Conservation (phyloP, 1,284 basidiomycete species). For the Wolfiporia cocos region DNA sequence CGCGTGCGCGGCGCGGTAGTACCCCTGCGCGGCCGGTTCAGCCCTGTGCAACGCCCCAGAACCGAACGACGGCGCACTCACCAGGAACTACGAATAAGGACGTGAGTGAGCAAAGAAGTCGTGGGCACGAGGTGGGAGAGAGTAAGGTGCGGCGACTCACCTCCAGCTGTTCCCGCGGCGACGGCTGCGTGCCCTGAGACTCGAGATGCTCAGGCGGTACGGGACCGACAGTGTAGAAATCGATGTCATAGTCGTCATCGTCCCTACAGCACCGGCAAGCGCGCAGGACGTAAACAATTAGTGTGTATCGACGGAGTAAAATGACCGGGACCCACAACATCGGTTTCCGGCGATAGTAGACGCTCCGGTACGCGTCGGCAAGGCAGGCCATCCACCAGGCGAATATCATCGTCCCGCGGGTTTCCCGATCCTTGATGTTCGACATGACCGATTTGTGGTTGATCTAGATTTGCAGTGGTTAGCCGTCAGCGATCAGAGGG, state of each 20-base stretch:
- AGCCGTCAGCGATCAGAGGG: slow-evolving; percentile 7
- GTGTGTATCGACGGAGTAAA: too few relatives aligned
- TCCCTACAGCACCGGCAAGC: too few relatives aligned
- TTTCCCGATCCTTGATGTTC: slow-evolving; percentile 63
- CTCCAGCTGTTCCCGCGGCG: slow-evolving; percentile 71
- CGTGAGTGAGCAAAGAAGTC: neutral
- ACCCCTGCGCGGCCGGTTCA: slow-evolving; percentile 43
- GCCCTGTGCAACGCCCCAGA: too few relatives aligned
- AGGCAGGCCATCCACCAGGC: slow-evolving; percentile 75
- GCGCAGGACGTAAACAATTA: too few relatives aligned
- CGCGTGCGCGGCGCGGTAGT: slow-evolving; percentile 74
- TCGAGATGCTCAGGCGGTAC: slow-evolving; percentile 43
- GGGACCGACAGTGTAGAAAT: slow-evolving; percentile 73
- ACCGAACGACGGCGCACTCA: too few relatives aligned
- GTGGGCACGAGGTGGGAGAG: neutral
- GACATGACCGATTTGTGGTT: slow-evolving; percentile 74
- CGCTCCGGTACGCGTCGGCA: slow-evolving; percentile 51
- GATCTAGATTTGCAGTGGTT: slow-evolving; percentile 41
- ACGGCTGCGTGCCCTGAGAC: slow-evolving; percentile 43
- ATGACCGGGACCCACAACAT: slow-evolving; percentile 44
- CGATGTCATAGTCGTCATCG: slow-evolving; percentile 67
- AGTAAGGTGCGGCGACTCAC: slow-evolving; percentile 29
- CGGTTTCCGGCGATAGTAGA: slow-evolving; percentile 58
- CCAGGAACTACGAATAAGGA: slow-evolving; percentile 27
- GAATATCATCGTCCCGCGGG: slow-evolving; percentile 75